phyloP scores from a whole-genome alignment of 2,329 filamentous ascomycete genomes.

The Neofusicoccum sp. region DNA sequence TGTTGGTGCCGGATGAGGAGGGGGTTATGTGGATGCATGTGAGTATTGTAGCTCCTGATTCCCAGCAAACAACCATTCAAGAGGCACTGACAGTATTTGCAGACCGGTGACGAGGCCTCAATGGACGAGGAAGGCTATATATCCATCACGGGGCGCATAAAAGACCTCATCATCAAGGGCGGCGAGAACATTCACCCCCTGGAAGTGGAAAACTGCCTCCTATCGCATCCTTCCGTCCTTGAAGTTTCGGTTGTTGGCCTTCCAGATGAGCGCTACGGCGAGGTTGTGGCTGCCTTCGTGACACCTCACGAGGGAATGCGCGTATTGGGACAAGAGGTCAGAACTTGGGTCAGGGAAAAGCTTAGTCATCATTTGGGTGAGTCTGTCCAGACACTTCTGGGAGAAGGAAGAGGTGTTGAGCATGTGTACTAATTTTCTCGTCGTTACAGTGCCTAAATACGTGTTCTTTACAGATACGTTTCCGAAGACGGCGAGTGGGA shows the following conservation, averaged over 20 bases:
- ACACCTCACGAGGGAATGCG: constrained; percentile 50
- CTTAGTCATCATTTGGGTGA: constrained; percentile 71
- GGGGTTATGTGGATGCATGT: constrained; percentile 77
- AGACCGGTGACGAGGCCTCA: constrained; percentile 85
- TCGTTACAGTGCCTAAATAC: constrained; percentile 69
- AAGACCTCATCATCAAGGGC: constrained; percentile 92
- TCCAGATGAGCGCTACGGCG: constrained; percentile 79
- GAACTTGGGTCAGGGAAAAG: constrained; percentile 70
- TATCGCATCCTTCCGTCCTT: constrained; percentile 68
- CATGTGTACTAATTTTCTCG: constrained; percentile 7
- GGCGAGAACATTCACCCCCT: constrained; percentile 96
- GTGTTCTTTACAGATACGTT: constrained; percentile 74
- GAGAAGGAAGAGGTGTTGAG: not conserved
- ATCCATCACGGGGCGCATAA: constrained; percentile 86
- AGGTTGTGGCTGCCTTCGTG: constrained; percentile 84
- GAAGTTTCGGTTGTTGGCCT: constrained; percentile 85
- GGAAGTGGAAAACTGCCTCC: constrained; percentile 86
- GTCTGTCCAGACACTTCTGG: constrained; percentile 28
- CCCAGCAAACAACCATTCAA: not conserved
- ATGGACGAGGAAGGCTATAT: constrained; percentile 86
- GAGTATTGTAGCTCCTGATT: constrained; percentile 27
- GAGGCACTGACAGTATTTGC: constrained; percentile 25
- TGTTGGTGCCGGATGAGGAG: constrained; percentile 60
- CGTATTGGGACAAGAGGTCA: constrained; percentile 63
- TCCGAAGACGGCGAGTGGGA: constrained; percentile 93